phyloP scores from a whole-genome alignment of 1,284 basidiomycete genomes.

The Mycosarcoma mackinlayi region DNA sequence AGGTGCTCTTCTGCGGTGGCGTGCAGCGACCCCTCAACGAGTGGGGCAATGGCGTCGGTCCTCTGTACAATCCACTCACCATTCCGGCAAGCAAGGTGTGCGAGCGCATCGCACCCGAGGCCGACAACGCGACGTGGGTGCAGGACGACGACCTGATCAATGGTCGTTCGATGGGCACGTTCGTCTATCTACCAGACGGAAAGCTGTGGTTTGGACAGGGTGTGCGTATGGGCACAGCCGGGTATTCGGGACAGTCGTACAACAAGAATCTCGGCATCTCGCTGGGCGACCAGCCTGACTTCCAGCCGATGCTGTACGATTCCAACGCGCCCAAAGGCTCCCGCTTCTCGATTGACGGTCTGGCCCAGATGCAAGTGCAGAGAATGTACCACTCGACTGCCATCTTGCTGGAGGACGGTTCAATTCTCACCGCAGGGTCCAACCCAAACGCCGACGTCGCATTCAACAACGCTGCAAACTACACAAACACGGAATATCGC shows the following conservation, averaged over 20 bases:
- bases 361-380: slow-evolving; percentile 78
- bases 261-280: slow-evolving; percentile 63
- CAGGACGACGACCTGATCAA: slow-evolving; percentile 55
- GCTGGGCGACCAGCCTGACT: slow-evolving; percentile 73
- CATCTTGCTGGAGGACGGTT: slow-evolving; percentile 81
- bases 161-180: slow-evolving; percentile 59
- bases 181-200: slow-evolving; percentile 80
- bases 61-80: slow-evolving; percentile 43
- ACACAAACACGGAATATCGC: slow-evolving; percentile 79
- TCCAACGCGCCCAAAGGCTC: slow-evolving; percentile 74
- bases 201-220: slow-evolving; percentile 68
- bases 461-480: slow-evolving; percentile 45
- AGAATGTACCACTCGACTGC: slow-evolving; percentile 79
- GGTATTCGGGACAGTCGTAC: slow-evolving; percentile 81
- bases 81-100: slow-evolving; percentile 49
- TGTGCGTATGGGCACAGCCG: slow-evolving; percentile 70
- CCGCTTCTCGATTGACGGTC: slow-evolving; percentile 75
- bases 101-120: slow-evolving; percentile 56
- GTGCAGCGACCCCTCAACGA: slow-evolving; percentile 71
- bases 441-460: slow-evolving; percentile 86
- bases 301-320: slow-evolving; percentile 79
- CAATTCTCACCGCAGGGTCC: slow-evolving; percentile 88
- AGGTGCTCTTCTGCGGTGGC: slow-evolving; percentile 88
- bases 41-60: slow-evolving; percentile 58
- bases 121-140: slow-evolving; percentile 36